Percentiles rank a stretch among this genome's conserved stretches.
These are phyloP conservation scores for Castanospermum australe DNA, from an alignment of 306 rosid genomes.

Conservation along the genomic window DNA sequence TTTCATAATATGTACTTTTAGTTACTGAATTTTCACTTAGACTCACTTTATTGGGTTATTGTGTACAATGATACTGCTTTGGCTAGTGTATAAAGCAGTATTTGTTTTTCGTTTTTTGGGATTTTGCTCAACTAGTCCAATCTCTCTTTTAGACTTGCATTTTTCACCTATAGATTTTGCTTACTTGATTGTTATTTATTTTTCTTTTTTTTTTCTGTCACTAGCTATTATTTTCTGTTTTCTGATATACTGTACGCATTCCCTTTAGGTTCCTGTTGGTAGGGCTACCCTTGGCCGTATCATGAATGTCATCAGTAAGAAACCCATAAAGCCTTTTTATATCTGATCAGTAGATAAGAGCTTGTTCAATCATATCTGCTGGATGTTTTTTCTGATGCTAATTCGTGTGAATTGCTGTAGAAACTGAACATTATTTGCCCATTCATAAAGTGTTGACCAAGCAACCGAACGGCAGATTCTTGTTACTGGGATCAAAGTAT, in stretches of 20 bases:
- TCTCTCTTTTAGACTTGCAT: neutral
- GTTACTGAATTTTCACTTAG: too few species aligned
- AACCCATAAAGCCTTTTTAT: neutral
- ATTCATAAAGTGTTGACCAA: conserved; percentile 97
- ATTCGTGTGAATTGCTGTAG: conserved; percentile 40
- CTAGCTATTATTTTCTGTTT: neutral
- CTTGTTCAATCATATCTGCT: neutral
- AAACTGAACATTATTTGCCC: conserved; percentile 85
- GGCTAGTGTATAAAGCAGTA: too few species aligned
- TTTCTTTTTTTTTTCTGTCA: neutral
- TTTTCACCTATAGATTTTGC: neutral
- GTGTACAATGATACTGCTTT: too few species aligned
- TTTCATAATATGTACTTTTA: neutral
- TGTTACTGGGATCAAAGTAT: conserved; percentile 90
- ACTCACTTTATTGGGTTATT: too few species aligned
- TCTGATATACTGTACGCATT: neutral
- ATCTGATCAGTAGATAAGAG: neutral
- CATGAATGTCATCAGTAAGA: conserved; percentile 84
- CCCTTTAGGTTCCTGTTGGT: conserved; percentile 85
- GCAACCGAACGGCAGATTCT: conserved; percentile 94
- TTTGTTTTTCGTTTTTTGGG: neutral
- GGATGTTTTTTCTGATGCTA: neutral
- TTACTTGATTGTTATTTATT: neutral
- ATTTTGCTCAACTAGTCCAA: neutral
- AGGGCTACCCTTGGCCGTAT: conserved; percentile 98